Base-by-base conservation (phyloP, 805 yeast species). In the Sugiyamaella americana region DNA sequence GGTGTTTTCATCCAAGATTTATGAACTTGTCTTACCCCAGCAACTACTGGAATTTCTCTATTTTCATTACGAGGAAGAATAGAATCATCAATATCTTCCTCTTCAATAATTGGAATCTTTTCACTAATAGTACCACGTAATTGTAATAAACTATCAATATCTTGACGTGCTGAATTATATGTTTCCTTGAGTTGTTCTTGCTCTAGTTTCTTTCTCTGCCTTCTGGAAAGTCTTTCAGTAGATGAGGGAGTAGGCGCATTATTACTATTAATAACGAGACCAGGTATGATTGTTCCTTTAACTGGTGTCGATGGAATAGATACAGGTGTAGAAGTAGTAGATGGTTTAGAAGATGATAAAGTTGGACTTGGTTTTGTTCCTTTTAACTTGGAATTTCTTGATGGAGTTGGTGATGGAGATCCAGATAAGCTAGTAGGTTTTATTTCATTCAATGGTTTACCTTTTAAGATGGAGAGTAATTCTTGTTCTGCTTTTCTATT, bases 151-250 rank as follows among this genome's bases (percentile, higher is more conserved):
- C 11, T 26, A 26, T 26, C 32, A 13, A 24, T 20, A 43, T 22
- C 11, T 16, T 30, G 20, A 10, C 46, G 50, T 13, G 52, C 52
- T 24, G 13, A 4, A 5, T n/a, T 11, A 22, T 56, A 30, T 34
- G 46, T 51, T 17, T 52, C 48, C n/a, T 73, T 61, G 46, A 74
- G 75, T 48, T 71, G 75, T 48, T 76, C 74, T 52, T 73, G 79
- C 50, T 79, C 72, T 52, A 73, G 74, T 52, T 82, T 81, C 57
- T 74, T 76, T 58, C 80, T 84, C 24, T 82, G 64, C 20, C 53
- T 55, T 74, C 78, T 61, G 76, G 67, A 54, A 80, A 84, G 82
- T 49, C 59, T 84, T 87, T 48, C 82, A 70, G 49, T 79, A 19
- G 43, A 11, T 18, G 35, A 32, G 26, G 43, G 22, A 11, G 36